Conservation (phyloP, 2,329 filamentous ascomycete species). For the Aspergillus fumigatus region DNA sequence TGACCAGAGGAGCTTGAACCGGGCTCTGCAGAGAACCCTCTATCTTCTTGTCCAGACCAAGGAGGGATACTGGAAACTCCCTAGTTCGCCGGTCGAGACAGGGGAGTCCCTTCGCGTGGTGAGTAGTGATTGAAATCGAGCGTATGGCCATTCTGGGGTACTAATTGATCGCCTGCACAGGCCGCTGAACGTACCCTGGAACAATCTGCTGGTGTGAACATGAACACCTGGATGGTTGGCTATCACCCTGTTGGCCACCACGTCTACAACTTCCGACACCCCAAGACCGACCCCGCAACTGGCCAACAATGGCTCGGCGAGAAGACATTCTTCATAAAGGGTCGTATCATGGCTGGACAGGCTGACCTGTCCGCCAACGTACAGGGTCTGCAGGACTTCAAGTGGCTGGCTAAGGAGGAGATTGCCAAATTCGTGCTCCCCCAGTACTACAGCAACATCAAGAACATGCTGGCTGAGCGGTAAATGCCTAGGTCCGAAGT, state of each 20-base stretch:
- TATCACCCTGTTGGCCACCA: constrained; percentile 83
- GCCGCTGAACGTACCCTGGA: constrained; percentile 74
- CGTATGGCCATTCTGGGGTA: not conserved
- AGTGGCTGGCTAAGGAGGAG: constrained; percentile 91
- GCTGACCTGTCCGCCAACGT: constrained; percentile 69
- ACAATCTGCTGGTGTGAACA: constrained; percentile 78
- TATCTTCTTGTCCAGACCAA: constrained; percentile 77
- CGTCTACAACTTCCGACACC: constrained; percentile 53
- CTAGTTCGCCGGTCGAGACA: constrained; percentile 62
- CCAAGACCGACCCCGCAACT: constrained; percentile 39
- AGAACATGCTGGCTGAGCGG: constrained; percentile 78
- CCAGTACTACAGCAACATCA: constrained; percentile 69
- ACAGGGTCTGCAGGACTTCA: constrained; percentile 73
- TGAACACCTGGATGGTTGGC: constrained; percentile 98
- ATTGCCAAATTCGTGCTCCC: constrained; percentile 61
- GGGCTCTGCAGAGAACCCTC: constrained; percentile 73
- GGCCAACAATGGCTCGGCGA: constrained; percentile 53
- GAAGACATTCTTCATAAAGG: constrained; percentile 96
- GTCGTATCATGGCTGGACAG: constrained; percentile 94
- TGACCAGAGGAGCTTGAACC: constrained; percentile 74
- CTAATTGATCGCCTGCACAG: constrained; percentile 45
- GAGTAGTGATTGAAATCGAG: constrained; percentile 34
- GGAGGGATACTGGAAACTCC: constrained; percentile 75
- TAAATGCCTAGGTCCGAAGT: constrained; percentile 39
- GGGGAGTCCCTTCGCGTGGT: constrained; percentile 81